Conservation (phyloP, 495 filamentous ascomycete genomes). For the Ascobolus immersus region DNA sequence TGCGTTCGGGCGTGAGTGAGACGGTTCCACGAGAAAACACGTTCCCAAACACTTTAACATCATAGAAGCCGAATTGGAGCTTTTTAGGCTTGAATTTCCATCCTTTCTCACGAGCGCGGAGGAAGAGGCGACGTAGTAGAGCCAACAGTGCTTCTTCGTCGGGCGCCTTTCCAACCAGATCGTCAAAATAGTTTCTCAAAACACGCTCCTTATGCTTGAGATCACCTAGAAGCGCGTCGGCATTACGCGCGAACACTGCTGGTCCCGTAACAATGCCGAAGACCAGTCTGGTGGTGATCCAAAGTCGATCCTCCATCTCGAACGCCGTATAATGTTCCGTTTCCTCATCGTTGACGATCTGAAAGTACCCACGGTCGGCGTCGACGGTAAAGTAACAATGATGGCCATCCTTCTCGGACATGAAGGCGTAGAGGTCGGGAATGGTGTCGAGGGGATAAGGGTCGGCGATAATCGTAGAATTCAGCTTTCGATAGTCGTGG, state of each 20-base stretch:
- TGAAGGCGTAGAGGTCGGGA: not conserved
- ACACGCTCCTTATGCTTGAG: not conserved
- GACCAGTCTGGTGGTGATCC: not conserved
- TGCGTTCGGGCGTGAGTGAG: not conserved
- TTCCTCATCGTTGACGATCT: not conserved
- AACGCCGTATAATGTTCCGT: not conserved
- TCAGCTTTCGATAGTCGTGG: not conserved
- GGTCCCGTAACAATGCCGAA: not conserved
- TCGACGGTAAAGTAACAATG: not conserved
- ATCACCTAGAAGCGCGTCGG: not conserved
- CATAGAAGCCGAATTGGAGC: not conserved
- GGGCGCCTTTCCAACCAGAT: conserved; percentile 1
- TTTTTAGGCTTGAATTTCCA: conserved; percentile 1
- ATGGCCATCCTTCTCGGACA: not conserved
- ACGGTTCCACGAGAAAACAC: not conserved
- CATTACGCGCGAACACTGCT: not conserved
- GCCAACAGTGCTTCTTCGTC: no score
- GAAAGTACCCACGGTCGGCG: not conserved
- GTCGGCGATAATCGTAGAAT: not conserved
- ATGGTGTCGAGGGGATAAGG: not conserved
- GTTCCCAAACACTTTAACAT: not conserved
- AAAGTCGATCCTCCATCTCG: not conserved
- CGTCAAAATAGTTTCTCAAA: conserved; percentile 1
- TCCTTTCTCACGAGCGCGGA: no score
- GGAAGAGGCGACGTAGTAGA: no score